phyloP scores from a whole-genome alignment of 345 rosid genomes.

The Acer negundo region DNA sequence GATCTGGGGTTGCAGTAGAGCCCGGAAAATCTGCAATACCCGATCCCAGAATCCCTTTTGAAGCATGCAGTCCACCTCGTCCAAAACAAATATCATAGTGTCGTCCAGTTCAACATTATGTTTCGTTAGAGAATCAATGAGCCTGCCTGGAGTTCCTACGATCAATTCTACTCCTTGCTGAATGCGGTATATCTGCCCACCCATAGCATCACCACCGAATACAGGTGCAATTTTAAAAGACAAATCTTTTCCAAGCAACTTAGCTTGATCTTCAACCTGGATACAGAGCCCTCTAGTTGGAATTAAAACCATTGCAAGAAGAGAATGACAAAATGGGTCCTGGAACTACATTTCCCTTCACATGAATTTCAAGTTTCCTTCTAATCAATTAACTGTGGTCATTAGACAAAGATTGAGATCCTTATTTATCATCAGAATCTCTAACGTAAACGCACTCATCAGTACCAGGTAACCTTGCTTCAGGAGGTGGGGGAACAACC shows the following conservation, averaged over 20 bases:
- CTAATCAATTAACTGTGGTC: conserved; percentile 55
- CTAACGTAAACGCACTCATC: conserved; percentile 85
- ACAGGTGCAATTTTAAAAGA: conserved; percentile 93
- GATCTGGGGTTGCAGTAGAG: conserved; percentile 76
- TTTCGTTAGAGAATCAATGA: conserved; percentile 76
- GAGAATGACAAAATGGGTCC: conserved; percentile 65
- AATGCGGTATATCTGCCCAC: conserved; percentile 74
- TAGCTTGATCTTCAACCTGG: too few relatives aligned
- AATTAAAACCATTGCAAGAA: conserved; percentile 45
- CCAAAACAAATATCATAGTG: conserved; percentile 58
- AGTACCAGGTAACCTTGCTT: conserved; percentile 45
- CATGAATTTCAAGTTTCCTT: conserved; percentile 66
- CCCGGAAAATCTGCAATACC: conserved; percentile 82
- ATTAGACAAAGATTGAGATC: conserved; percentile 27
- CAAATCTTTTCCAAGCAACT: conserved; percentile 49
- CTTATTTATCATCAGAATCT: conserved; percentile 37
- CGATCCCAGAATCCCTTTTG: conserved; percentile 86
- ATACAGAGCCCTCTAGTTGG: too few relatives aligned
- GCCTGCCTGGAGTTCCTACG: conserved; percentile 88
- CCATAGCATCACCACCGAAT: conserved; percentile 87
- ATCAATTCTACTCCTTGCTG: conserved; percentile 85
- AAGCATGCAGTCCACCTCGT: conserved; percentile 96
- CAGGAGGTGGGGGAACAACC: conserved; percentile 23
- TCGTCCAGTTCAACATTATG: conserved; percentile 58
- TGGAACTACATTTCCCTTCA: conserved; percentile 54